Base-by-base conservation (phyloP, 2,329 filamentous ascomycete species). In the Neodidymelliopsis sp. region DNA sequence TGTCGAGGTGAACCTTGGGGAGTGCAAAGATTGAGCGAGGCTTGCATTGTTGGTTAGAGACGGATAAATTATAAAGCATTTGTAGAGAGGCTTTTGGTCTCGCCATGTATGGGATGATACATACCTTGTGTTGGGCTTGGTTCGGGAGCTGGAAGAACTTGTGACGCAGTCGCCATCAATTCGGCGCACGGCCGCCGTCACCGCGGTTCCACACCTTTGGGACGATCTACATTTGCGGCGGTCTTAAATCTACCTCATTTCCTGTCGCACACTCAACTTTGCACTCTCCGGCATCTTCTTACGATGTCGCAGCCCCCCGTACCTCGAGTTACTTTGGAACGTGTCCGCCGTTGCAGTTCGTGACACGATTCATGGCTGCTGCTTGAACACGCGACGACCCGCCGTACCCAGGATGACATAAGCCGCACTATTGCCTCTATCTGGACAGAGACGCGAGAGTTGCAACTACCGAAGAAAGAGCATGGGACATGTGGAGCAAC, bases 191-290 rank as follows among this genome's bases (percentile, higher is more conserved):
- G n/a, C n/a, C 40, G 13, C 13, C 30, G 47, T 40, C 34, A 46
- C 35, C 35, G 23, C 23, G 47, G 40, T 36, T 50, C 47, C 47
- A 45, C 47, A 40, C 25, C 10, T 18, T 19, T 45, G 40, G 47
- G 39, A 43, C 18, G 47, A 45, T 50, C 47, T 45, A 45, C 47
- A 45, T 25, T 44, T 31, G 40, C 40, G 15, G 40, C 45, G 18
- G 39, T 48, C 41, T 63, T 58, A 61, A 63, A 49, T 45, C 35
- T 54, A 61, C 57, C 41, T 59, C 56, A 28, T 34, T 45, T 23
- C 48, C 19, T 37, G 27, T 28, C 25, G 9, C 28, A 20, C 24
- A 12, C 16, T 10, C 19, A 22, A 12, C 13, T 45, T 23, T 29
- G 36, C 23, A 31, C 23, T 36, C 9, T 22, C 24, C 27, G 15